Conservation (phyloP, 2,329 filamentous ascomycete species). For the Diaporthe amygdali region DNA sequence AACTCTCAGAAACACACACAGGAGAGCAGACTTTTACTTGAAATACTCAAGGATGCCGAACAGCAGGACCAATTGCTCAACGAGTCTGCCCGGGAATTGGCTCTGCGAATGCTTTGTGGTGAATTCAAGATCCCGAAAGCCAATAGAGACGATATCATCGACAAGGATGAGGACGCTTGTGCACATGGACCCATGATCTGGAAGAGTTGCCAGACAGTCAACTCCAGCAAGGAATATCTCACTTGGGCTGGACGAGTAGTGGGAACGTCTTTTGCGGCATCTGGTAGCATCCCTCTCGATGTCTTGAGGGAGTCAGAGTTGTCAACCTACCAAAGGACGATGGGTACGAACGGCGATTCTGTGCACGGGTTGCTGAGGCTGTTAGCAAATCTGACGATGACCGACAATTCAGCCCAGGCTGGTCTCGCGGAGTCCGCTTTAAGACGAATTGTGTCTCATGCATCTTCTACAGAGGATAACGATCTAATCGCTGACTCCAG, state of each 20-base stretch:
- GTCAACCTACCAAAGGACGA: slow-evolving; percentile 52
- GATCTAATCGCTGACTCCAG: slow-evolving; percentile 56
- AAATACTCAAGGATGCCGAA: slow-evolving; percentile 76
- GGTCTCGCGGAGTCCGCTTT: slow-evolving; percentile 67
- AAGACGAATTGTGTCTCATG: slow-evolving; percentile 61
- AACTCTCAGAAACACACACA: slow-evolving; percentile 72
- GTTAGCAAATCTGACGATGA: slow-evolving; percentile 66
- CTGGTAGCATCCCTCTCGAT: slow-evolving; percentile 68
- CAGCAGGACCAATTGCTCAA: slow-evolving; percentile 70
- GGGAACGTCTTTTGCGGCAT: slow-evolving; percentile 81
- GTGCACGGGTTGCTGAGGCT: slow-evolving; percentile 67
- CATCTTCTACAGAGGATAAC: slow-evolving; percentile 51
- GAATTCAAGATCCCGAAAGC: slow-evolving; percentile 70
- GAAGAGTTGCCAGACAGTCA: slow-evolving; percentile 73
- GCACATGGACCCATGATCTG: slow-evolving; percentile 71
- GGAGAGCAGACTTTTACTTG: slow-evolving; percentile 82
- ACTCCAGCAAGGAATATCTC: slow-evolving; percentile 71
- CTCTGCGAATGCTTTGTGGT: slow-evolving; percentile 74
- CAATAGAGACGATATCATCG: slow-evolving; percentile 70
- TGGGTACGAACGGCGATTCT: slow-evolving; percentile 58
- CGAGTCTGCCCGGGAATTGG: slow-evolving; percentile 70
- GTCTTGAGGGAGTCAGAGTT: slow-evolving; percentile 66
- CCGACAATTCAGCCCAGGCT: slow-evolving; percentile 58
- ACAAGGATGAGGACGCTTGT: slow-evolving; percentile 67
- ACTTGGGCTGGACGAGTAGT: slow-evolving; percentile 87